phyloP scores from a whole-genome alignment of 768 basidiomycete species.

The Mycena vulgaris region DNA sequence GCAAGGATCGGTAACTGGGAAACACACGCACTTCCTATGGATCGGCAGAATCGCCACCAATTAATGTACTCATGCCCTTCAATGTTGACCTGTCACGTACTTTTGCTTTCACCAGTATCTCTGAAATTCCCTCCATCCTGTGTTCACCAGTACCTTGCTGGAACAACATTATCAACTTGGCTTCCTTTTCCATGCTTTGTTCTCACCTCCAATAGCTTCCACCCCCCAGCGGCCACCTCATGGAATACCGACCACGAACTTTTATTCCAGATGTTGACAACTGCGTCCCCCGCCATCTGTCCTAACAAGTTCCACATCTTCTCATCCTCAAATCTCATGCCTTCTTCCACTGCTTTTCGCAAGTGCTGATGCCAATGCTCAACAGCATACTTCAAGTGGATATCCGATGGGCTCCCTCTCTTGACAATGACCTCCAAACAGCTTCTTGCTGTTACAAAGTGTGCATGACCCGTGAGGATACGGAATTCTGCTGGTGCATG shows the following conservation, averaged over 20 bases:
- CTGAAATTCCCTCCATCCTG: neutral
- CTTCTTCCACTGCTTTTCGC: slow-evolving; percentile 20
- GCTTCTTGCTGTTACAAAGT: slow-evolving; percentile 16
- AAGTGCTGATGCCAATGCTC: slow-evolving; percentile 12
- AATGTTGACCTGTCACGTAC: slow-evolving; percentile 1
- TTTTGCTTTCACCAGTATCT: slow-evolving; percentile 14
- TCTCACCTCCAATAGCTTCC: slow-evolving; percentile 19
- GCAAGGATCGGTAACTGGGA: neutral
- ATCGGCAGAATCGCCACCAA: neutral
- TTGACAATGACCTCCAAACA: no score
- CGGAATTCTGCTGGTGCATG: slow-evolving; percentile 10
- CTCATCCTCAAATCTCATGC: neutral
- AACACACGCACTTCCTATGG: slow-evolving; percentile 8
- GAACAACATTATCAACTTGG: slow-evolving; percentile 1
- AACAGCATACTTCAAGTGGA: slow-evolving; percentile 2
- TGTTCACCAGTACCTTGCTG: neutral
- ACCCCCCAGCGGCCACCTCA: slow-evolving; percentile 15
- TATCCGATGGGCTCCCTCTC: slow-evolving; percentile 1
- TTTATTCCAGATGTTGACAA: slow-evolving; percentile 2
- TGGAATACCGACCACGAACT: neutral
- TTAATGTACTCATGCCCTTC: neutral
- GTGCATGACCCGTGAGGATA: slow-evolving; percentile 7
- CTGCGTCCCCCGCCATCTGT: slow-evolving; percentile 3
- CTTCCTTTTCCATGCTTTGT: neutral
- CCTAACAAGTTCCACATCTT: slow-evolving; percentile 5